Conservation (phyloP, 305 asterid genomes). For the Coffea humblotiana region DNA sequence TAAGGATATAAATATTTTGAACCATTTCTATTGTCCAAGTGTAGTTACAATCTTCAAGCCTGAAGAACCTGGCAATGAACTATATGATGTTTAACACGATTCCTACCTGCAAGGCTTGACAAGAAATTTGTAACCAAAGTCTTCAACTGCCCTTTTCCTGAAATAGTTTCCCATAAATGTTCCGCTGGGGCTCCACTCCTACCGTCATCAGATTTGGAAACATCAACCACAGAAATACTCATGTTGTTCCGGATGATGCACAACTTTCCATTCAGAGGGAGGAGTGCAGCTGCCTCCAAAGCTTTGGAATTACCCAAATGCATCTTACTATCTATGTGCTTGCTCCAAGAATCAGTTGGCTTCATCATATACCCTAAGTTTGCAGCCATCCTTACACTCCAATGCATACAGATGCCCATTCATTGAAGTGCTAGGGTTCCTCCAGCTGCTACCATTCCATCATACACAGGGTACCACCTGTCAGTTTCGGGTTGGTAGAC, state of each 20-base stretch:
- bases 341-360: conserved; percentile 55
- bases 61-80: conserved; percentile 65
- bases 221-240: conserved; percentile 59
- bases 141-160: conserved; percentile 60
- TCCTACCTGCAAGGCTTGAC: conserved; percentile 51
- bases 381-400: conserved; percentile 70
- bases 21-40: neutral
- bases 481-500: conserved; percentile 52
- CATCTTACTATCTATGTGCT: conserved; percentile 52
- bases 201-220: conserved; percentile 37
- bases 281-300: conserved; percentile 56
- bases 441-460: conserved; percentile 66
- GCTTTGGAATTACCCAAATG: conserved; percentile 61
- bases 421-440: conserved; percentile 55
- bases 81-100: conserved; percentile 43
- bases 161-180: conserved; percentile 60
- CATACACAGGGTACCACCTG: conserved; percentile 49
- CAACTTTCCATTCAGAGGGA: conserved; percentile 53
- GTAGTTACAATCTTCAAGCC: conserved; percentile 36
- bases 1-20: neutral
- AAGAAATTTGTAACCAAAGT: conserved; percentile 48
- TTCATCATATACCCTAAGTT: conserved; percentile 51
- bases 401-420: conserved; percentile 47
- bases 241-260: conserved; percentile 58
- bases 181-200: conserved; percentile 32